phyloP scores from a whole-genome alignment of 148 eudicot genomes.

The Diospyros lotus region DNA sequence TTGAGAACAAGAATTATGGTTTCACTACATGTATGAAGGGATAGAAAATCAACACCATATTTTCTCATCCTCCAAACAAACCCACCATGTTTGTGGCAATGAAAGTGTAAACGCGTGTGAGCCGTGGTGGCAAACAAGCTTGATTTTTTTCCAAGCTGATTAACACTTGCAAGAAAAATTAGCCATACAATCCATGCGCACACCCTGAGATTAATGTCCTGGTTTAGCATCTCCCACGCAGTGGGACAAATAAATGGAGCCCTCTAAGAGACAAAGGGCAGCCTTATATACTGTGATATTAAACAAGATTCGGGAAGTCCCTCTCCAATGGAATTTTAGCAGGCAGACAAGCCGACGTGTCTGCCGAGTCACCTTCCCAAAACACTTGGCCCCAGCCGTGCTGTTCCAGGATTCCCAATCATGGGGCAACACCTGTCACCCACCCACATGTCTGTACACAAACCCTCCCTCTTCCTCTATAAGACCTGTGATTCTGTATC shows the following conservation, averaged over 20 bases:
- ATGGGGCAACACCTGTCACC: constrained; percentile 14
- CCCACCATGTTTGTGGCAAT: too few relatives aligned
- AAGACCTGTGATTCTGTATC: too few relatives aligned
- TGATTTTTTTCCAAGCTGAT: too few relatives aligned
- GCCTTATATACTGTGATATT: background rate
- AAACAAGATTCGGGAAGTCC: background rate
- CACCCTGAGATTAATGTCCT: background rate
- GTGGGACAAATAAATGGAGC: background rate
- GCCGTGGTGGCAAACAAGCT: too few relatives aligned
- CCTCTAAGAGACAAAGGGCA: background rate
- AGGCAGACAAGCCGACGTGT: constrained; percentile 20
- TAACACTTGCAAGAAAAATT: background rate
- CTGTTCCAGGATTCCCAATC: constrained; percentile 16
- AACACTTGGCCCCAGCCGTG: constrained; percentile 12
- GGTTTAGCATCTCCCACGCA: too few relatives aligned
- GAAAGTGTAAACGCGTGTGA: too few relatives aligned
- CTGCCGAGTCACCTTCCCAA: constrained; percentile 13
- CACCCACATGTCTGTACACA: background rate
- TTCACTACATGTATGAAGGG: too few relatives aligned
- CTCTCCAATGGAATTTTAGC: constrained; percentile 14
- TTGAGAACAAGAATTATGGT: too few relatives aligned
- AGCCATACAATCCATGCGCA: background rate
- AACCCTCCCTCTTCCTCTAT: background rate
- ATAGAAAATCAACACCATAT: too few relatives aligned
- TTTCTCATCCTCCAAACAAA: too few relatives aligned